Evolutionary conservation across 345 rosid species (phyloP).

Genomic region (Lepidium sativum): DNA sequence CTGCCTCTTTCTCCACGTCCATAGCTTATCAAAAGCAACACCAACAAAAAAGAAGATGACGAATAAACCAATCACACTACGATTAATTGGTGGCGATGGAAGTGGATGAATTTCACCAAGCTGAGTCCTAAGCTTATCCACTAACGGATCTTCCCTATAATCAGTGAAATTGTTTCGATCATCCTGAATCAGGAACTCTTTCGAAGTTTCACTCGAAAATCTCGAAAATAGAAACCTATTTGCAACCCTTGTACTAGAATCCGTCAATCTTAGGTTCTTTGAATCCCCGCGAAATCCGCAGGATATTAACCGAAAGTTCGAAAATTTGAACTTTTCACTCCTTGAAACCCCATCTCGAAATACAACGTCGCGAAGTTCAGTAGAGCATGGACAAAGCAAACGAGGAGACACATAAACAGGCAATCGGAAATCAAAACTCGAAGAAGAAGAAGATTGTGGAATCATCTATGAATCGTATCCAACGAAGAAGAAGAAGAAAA

Average conservation of each 20-base stretch:
- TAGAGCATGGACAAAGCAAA: slow-evolving; percentile 31
- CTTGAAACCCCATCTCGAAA: not conserved
- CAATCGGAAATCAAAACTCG: slow-evolving; percentile 20
- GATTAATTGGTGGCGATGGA: slow-evolving; percentile 61
- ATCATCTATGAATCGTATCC: slow-evolving; percentile 29
- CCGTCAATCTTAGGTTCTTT: slow-evolving; percentile 22
- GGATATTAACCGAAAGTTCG: slow-evolving; percentile 30
- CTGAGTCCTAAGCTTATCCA: slow-evolving; percentile 66
- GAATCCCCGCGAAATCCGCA: slow-evolving; percentile 16
- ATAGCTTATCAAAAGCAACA: slow-evolving; percentile 64
- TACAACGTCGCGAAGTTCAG: not conserved
- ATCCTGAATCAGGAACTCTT: slow-evolving; percentile 28
- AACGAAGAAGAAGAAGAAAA: not conserved
- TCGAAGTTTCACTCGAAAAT: slow-evolving; percentile 32
- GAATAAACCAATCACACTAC: slow-evolving; percentile 44
- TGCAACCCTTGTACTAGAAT: slow-evolving; percentile 22
- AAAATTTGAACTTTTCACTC: not conserved
- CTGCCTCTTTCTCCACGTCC: slow-evolving; percentile 54
- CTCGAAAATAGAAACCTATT: slow-evolving; percentile 27
- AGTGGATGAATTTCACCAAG: slow-evolving; percentile 74
- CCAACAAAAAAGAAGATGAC: slow-evolving; percentile 80
- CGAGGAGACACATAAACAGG: not conserved
- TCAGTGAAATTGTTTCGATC: slow-evolving; percentile 39
- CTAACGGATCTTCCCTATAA: slow-evolving; percentile 64
- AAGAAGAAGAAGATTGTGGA: slow-evolving; percentile 33